Percentiles rank a stretch among this genome's conserved stretches.
phyloP scores from a whole-genome alignment of 2,329 filamentous ascomycete species.

The Tolypocladium tundrense region DNA sequence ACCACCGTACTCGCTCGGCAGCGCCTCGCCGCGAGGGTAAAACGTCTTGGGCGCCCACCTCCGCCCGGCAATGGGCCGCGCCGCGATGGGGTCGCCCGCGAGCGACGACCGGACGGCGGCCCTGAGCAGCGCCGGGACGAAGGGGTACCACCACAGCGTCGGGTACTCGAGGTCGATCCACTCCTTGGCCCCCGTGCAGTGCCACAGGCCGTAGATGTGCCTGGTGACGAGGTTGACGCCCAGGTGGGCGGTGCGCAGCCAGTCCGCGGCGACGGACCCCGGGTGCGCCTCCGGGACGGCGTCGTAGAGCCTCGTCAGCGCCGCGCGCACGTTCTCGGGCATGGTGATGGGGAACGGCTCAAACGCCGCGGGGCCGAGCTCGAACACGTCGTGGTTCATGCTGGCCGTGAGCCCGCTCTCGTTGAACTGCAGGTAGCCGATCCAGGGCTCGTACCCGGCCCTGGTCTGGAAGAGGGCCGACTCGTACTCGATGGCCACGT shows the following conservation, averaged over 20 bases:
- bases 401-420: conserved; percentile 12
- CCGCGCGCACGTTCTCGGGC: conserved; percentile 18
- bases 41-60: conserved; percentile 14
- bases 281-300: conserved; percentile 16
- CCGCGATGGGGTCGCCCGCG: conserved; percentile 11
- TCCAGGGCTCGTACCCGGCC: conserved; percentile 22
- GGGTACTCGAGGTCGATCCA: conserved; percentile 19
- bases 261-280: conserved; percentile 15
- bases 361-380: conserved; percentile 13
- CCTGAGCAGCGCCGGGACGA: conserved; percentile 17
- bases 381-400: conserved; percentile 13
- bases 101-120: conserved; percentile 15
- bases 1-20: conserved; percentile 12
- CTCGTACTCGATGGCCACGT: conserved; percentile 30
- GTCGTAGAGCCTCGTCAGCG: conserved; percentile 20
- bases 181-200: conserved; percentile 28
- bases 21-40: conserved; percentile 5
- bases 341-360: conserved; percentile 19
- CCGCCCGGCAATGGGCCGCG: conserved; percentile 19
- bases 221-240: conserved; percentile 26
- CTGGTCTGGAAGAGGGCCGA: conserved; percentile 28
- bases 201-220: conserved; percentile 25
- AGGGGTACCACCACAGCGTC: conserved; percentile 28
- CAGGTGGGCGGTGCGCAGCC: conserved; percentile 21
- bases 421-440: conserved; percentile 22